These are phyloP conservation scores for Plantago elongata DNA, from an alignment of 257 asterid genomes.

Conservation along the genomic window DNA sequence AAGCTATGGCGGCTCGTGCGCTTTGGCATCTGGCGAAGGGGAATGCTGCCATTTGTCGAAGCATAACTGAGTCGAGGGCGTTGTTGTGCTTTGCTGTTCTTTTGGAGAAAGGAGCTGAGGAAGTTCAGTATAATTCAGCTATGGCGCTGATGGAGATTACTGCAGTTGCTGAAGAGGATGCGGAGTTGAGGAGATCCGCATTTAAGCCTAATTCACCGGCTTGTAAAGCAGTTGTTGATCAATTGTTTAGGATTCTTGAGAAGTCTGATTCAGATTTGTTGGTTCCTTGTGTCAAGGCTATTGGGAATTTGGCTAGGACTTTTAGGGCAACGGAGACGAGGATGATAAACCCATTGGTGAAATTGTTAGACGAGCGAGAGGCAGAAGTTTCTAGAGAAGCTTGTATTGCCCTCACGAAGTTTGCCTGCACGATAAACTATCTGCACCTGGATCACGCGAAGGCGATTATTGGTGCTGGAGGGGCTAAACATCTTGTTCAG, in stretches of 20 bases:
- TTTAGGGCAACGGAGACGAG: conserved; percentile 72
- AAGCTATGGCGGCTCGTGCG: conserved; percentile 59
- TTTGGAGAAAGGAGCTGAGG: conserved; percentile 60
- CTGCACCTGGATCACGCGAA: conserved; percentile 52
- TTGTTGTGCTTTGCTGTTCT: conserved; percentile 71
- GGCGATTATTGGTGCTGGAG: conserved; percentile 56
- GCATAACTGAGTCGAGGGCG: conserved; percentile 66
- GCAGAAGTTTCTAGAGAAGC: conserved; percentile 61
- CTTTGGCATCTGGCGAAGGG: conserved; percentile 75
- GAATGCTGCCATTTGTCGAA: conserved; percentile 50
- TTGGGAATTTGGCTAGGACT: conserved; percentile 65
- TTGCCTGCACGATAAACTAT: conserved; percentile 54
- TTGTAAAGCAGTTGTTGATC: conserved; percentile 71
- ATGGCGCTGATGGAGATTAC: conserved; percentile 75
- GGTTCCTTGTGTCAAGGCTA: conserved; percentile 44
- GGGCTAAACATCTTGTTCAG: conserved; percentile 43
- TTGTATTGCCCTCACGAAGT: conserved; percentile 57
- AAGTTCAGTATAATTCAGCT: conserved; percentile 49
- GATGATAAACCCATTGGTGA: conserved; percentile 47
- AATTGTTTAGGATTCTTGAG: conserved; percentile 53
- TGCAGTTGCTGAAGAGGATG: conserved; percentile 55
- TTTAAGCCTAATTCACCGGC: conserved; percentile 73
- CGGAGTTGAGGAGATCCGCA: conserved; percentile 57
- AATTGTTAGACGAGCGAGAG: conserved; percentile 41
- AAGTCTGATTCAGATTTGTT: conserved; percentile 29